A percentile compares a stretch with the other conserved stretches of the same genome.
Conservation (phyloP, 176 grass and related monocot species). For the Avena atlantica region DNA sequence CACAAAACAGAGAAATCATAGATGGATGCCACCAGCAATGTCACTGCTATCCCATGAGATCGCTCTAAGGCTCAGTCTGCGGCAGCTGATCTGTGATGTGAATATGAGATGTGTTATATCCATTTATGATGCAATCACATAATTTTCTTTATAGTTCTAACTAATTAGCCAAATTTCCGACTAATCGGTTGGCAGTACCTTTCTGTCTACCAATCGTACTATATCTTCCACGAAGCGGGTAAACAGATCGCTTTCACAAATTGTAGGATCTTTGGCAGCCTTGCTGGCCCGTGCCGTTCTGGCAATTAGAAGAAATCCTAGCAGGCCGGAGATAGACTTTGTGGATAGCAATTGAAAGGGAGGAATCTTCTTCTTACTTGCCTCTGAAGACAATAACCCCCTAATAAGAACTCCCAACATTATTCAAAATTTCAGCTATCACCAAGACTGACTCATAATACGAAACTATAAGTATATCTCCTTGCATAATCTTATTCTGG, state of each 20-base stretch:
- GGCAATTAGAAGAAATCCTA: not conserved
- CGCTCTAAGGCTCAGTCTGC: not conserved
- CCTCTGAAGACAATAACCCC: not conserved
- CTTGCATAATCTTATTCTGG: conserved; percentile 14
- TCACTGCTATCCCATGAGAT: not conserved
- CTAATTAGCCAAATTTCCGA: not conserved
- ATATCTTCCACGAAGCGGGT: conserved; percentile 8
- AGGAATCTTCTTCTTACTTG: not conserved
- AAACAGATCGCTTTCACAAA: not conserved
- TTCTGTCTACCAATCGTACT: not conserved
- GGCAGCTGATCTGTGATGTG: not conserved
- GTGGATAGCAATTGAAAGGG: not conserved
- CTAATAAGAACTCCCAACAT: conserved; percentile 9
- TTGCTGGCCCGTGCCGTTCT: not conserved
- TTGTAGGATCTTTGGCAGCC: not conserved
- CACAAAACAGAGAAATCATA: not conserved
- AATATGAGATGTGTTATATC: not conserved
- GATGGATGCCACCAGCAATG: not conserved
- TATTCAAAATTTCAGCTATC: not conserved
- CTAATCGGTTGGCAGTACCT: not conserved
- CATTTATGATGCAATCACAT: not conserved
- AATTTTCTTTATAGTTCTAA: not conserved
- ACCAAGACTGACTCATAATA: not conserved
- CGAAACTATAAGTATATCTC: not conserved
- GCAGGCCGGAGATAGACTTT: not conserved